phyloP scores from a whole-genome alignment of 1,284 basidiomycete species.

The Coniferiporia sulphurascens region DNA sequence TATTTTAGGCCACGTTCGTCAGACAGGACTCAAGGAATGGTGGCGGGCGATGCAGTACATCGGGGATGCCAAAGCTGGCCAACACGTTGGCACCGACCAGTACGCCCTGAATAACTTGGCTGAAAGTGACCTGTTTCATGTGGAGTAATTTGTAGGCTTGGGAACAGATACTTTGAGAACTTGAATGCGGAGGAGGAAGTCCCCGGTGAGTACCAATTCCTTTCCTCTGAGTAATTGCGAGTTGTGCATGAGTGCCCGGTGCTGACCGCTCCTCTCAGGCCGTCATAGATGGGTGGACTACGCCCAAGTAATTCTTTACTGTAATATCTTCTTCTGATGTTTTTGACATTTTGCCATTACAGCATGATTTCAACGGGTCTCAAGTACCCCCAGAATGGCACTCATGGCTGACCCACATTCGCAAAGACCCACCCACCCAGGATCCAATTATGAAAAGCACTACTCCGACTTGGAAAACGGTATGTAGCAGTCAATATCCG shows the following conservation, averaged over 20 bases:
- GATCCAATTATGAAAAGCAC: slow-evolving; percentile 68
- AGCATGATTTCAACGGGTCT: slow-evolving; percentile 84
- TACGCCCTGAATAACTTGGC: slow-evolving; percentile 38
- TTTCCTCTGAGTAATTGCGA: not conserved
- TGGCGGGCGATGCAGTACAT: slow-evolving; percentile 86
- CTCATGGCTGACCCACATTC: slow-evolving; percentile 90
- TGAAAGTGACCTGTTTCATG: not conserved
- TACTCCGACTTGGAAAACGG: slow-evolving; percentile 78
- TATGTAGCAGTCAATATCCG: slow-evolving; percentile 37
- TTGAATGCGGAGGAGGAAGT: slow-evolving; percentile 78
- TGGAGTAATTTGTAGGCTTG: slow-evolving; percentile 51
- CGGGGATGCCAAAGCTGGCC: slow-evolving; percentile 85
- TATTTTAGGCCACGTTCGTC: slow-evolving; percentile 39
- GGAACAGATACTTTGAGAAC: slow-evolving; percentile 91
- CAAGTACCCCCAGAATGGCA: slow-evolving; percentile 95
- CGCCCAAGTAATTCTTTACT: slow-evolving; percentile 53
- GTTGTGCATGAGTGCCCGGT: not conserved
- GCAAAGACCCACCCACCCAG: slow-evolving; percentile 70
- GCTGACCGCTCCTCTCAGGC: slow-evolving; percentile 39
- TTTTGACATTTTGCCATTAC: not conserved
- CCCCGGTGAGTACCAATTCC: slow-evolving; percentile 53
- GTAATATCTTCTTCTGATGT: not conserved
- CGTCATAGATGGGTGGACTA: slow-evolving; percentile 94
- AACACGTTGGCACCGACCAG: slow-evolving; percentile 78
- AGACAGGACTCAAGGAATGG: slow-evolving; percentile 77